Evolutionary conservation across 306 rosid genomes (phyloP).

Genomic region (Delonix regia): DNA sequence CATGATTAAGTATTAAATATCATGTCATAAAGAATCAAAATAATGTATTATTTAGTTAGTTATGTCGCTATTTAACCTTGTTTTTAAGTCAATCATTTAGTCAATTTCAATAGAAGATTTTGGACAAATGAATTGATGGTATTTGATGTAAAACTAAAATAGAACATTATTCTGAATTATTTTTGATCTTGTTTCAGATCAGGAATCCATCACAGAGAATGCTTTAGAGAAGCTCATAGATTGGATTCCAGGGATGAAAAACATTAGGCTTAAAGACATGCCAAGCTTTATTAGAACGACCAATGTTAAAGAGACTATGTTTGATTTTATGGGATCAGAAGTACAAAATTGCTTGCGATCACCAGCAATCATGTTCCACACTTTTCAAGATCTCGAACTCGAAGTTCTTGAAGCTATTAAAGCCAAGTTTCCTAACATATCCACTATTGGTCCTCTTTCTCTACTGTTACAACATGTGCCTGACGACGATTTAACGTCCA

Average conservation of each 20-base stretch:
- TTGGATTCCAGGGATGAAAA: conserved; percentile 50
- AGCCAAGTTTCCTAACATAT: conserved; percentile 44
- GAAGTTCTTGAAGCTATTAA: conserved; percentile 47
- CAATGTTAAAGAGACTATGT: conserved; percentile 39
- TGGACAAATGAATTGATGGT: too few species aligned
- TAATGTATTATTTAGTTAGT: too few species aligned
- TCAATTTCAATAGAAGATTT: too few species aligned
- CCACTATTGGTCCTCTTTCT: conserved; percentile 50
- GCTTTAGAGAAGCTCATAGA: conserved; percentile 39
- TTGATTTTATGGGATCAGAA: conserved; percentile 45
- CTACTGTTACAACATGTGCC: conserved; percentile 33
- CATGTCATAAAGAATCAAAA: too few species aligned
- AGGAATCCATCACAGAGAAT: conserved; percentile 36
- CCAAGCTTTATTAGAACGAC: conserved; percentile 50
- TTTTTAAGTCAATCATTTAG: too few species aligned
- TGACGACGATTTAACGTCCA: conserved; percentile 28
- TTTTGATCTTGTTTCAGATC: conserved; percentile 26
- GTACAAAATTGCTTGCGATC: conserved; percentile 43
- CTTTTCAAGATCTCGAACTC: conserved; percentile 46
- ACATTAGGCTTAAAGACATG: conserved; percentile 48
- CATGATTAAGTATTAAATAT: too few species aligned
- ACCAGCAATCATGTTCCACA: conserved; percentile 46
- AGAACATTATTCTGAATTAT: too few species aligned
- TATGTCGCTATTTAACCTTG: too few species aligned
- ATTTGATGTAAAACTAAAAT: too few species aligned